phyloP scores from a whole-genome alignment of 257 asterid genomes.

The Solanum bulbocastanum region DNA sequence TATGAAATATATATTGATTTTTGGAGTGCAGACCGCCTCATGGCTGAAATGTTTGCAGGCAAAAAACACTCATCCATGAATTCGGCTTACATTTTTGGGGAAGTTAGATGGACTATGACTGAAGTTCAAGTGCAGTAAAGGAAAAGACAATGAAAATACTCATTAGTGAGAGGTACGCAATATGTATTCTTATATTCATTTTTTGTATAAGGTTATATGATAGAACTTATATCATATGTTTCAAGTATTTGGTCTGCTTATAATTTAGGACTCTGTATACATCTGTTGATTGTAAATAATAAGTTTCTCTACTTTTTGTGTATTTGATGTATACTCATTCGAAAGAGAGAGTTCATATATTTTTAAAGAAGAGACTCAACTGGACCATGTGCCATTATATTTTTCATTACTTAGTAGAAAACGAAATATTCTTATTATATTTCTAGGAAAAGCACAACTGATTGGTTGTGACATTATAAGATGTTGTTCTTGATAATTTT shows the following conservation, averaged over 20 bases:
- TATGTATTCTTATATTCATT: neutral
- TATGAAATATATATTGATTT: too few species aligned
- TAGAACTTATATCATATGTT: neutral
- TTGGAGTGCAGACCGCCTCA: too few species aligned
- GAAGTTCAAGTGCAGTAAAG: constrained; percentile 1
- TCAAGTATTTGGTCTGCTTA: neutral
- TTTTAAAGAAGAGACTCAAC: neutral
- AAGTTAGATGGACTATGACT: constrained; percentile 91
- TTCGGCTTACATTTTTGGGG: constrained; percentile 76
- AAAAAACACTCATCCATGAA: constrained; percentile 78
- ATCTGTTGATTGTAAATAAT: neutral
- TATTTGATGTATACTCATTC: neutral
- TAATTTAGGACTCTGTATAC: neutral
- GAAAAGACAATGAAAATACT: too few species aligned
- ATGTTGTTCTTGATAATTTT: neutral
- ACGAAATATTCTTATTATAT: too few species aligned
- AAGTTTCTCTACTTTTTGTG: neutral
- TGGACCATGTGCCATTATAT: neutral
- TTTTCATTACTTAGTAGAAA: neutral
- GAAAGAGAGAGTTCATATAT: neutral
- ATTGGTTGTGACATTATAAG: neutral
- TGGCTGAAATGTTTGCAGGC: too few species aligned
- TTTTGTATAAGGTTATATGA: neutral
- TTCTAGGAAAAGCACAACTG: neutral
- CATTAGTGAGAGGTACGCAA: constrained; percentile 10